Conservation (phyloP, 2,329 filamentous ascomycete species). For the Alternaria gaisen region DNA sequence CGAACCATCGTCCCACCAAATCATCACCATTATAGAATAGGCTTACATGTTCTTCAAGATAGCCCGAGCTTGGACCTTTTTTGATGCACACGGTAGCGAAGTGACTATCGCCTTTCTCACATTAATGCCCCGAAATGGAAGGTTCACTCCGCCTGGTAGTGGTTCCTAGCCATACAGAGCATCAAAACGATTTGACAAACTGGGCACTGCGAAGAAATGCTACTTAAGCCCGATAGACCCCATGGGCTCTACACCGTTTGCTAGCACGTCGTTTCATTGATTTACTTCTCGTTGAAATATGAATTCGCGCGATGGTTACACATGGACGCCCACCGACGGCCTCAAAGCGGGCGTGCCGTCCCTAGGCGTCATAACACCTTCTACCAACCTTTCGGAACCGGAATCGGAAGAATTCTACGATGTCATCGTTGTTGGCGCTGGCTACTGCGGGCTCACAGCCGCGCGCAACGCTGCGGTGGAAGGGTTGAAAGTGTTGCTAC, state of each 20-base stretch:
- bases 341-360: conserved; percentile 30
- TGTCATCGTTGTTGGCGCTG: conserved; percentile 36
- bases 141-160: not conserved
- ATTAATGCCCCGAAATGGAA: not conserved
- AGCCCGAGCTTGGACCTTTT: not conserved
- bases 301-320: conserved; percentile 34
- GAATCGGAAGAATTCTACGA: conserved; percentile 27
- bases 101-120: not conserved
- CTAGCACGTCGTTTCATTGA: too few relatives aligned
- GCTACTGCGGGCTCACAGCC: conserved; percentile 37
- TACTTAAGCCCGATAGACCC: too few relatives aligned
- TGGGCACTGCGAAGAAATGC: too few relatives aligned
- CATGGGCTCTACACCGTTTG: too few relatives aligned
- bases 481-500: conserved; percentile 40
- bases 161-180: too few relatives aligned
- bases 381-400: conserved; percentile 22
- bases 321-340: conserved; percentile 29
- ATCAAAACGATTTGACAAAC: too few relatives aligned
- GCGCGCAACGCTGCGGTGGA: conserved; percentile 31
- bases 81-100: not conserved
- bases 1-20: not conserved
- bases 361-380: conserved; percentile 28
- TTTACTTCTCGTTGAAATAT: not conserved
- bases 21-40: not conserved
- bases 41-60: not conserved